These are phyloP conservation scores for Cystofilobasidium macerans DNA, from an alignment of 768 basidiomycete species.

Conservation along the genomic window DNA sequence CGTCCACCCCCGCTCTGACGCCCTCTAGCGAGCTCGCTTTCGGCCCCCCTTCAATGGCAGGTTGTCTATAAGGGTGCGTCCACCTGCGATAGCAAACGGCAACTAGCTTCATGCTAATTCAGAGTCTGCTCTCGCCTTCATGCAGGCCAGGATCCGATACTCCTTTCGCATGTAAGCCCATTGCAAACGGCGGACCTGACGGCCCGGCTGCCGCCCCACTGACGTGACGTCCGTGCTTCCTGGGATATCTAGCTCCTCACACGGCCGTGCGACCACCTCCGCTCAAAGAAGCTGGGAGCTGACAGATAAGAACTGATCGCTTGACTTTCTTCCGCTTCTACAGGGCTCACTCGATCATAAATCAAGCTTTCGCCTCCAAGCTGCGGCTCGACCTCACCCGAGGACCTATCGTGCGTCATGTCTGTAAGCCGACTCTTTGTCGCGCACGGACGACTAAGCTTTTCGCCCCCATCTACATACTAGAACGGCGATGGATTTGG, in stretches of 20 bases:
- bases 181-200: background rate
- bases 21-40: background rate
- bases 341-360: constrained; percentile 26
- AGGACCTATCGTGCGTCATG: constrained; percentile 8
- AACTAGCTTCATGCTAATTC: no score
- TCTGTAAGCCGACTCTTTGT: background rate
- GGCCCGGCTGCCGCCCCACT: background rate
- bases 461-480: background rate
- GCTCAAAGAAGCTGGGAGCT: background rate
- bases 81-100: background rate
- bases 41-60: background rate
- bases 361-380: constrained; percentile 20
- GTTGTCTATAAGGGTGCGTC: constrained; percentile 19
- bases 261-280: no score
- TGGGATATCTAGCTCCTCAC: constrained; percentile 6
- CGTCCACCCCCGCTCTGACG: background rate
- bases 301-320: no score
- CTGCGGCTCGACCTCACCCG: constrained; percentile 20
- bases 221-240: background rate
- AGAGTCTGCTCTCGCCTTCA: background rate
- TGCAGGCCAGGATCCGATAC: constrained; percentile 14
- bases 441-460: background rate
- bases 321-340: no score
- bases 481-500: constrained; percentile 14
- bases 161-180: constrained; percentile 15